phyloP scores from a whole-genome alignment of 176 grass and related monocot genomes.

The Musa acuminata region DNA sequence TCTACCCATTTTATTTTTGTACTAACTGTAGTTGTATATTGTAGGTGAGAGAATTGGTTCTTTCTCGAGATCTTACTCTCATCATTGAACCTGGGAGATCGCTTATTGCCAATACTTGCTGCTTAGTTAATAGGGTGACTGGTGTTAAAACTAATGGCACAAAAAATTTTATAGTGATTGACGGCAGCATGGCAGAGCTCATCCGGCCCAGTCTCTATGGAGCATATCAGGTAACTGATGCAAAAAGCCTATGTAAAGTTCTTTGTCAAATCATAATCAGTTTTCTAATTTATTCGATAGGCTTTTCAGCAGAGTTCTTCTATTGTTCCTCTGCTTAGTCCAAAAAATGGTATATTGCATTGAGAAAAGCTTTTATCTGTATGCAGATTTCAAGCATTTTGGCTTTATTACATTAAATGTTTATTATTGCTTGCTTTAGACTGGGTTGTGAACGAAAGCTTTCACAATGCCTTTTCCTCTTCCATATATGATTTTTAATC shows the following conservation, averaged over 20 bases:
- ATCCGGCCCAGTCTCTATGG: conserved; percentile 98
- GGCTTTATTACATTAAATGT: no score
- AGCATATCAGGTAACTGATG: conserved; percentile 73
- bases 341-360: neutral
- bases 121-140: conserved; percentile 76
- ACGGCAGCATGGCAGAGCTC: conserved; percentile 97
- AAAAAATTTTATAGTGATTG: conserved; percentile 92
- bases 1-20: neutral
- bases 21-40: neutral
- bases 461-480: no score
- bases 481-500: neutral
- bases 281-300: no score
- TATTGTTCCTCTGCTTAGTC: neutral
- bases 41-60: conserved; percentile 86
- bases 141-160: conserved; percentile 96
- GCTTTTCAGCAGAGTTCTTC: no score
- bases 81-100: conserved; percentile 97
- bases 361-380: neutral
- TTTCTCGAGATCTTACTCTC: conserved; percentile 70
- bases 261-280: no score
- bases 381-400: no score
- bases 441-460: no score
- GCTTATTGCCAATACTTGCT: conserved; percentile 90
- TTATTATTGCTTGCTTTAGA: no score
- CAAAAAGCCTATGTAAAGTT: neutral